Percentiles rank a stretch among this genome's conserved stretches.
These are phyloP conservation scores for Penicillium fimorum DNA, from an alignment of 495 filamentous ascomycete genomes.

Conservation along the genomic window DNA sequence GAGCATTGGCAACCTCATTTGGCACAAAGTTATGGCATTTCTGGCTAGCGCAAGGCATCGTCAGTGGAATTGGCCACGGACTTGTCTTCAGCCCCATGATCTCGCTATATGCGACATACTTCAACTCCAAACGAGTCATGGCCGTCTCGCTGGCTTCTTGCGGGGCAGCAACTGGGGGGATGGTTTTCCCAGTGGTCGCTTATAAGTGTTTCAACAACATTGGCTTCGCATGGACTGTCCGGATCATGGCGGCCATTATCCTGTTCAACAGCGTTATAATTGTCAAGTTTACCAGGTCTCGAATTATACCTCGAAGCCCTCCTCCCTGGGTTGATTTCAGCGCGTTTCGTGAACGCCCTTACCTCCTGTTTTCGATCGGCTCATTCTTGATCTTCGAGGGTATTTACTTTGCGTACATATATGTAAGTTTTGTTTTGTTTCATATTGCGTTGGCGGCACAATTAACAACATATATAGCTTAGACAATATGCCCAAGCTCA, in stretches of 20 bases:
- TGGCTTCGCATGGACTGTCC: conserved; percentile 71
- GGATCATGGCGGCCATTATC: conserved; percentile 65
- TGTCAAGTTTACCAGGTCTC: conserved; percentile 47
- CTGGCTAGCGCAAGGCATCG: conserved; percentile 69
- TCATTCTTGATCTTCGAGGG: conserved; percentile 56
- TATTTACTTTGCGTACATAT: conserved; percentile 67
- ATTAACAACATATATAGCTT: neutral
- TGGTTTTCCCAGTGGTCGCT: conserved; percentile 66
- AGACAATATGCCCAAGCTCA: conserved; percentile 10
- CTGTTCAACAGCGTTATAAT: conserved; percentile 46
- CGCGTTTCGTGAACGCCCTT: conserved; percentile 59
- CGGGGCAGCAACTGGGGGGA: conserved; percentile 65
- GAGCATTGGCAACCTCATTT: conserved; percentile 62
- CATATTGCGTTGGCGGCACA: conserved; percentile 45
- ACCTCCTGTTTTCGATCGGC: conserved; percentile 57
- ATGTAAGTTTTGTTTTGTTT: conserved; percentile 24
- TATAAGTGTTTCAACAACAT: conserved; percentile 56
- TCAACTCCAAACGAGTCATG: conserved; percentile 55
- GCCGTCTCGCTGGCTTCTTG: conserved; percentile 60
- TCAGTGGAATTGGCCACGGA: conserved; percentile 63
- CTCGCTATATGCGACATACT: conserved; percentile 64
- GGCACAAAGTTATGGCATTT: conserved; percentile 60
- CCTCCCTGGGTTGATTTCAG: conserved; percentile 59
- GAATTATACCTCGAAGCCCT: conserved; percentile 54
- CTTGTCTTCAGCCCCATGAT: conserved; percentile 62